Percentiles rank a stretch among this genome's conserved stretches.
phyloP scores from a whole-genome alignment of 2,329 filamentous ascomycete species.

The Penicillium occitanis region DNA sequence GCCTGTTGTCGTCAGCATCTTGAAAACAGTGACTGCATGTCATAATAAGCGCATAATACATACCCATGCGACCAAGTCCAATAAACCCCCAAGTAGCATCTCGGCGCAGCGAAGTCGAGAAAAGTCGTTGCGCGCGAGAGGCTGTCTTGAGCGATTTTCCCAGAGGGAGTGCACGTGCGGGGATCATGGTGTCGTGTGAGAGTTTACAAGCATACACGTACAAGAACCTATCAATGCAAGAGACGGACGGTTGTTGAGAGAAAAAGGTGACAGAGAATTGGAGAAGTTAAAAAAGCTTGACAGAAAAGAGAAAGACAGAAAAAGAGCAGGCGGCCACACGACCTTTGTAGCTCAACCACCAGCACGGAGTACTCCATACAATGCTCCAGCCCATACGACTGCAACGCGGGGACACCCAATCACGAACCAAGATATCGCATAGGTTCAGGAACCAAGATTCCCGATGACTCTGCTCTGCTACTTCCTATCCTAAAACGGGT shows the following conservation, averaged over 20 bases:
- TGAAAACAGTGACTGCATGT: conserved; percentile 2
- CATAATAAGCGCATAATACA: conserved; percentile 24
- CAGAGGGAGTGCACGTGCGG: conserved; percentile 21
- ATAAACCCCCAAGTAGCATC: conserved; percentile 60
- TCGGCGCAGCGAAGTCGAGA: conserved; percentile 49
- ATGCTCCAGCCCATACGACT: neutral
- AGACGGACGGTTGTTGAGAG: neutral
- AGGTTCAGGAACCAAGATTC: neutral
- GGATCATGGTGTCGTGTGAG: conserved; percentile 16
- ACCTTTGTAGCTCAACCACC: neutral
- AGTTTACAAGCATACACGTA: neutral
- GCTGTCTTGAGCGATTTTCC: conserved; percentile 1
- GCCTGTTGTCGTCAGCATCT: conserved; percentile 37
- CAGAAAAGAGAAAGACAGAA: neutral
- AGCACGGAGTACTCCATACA: neutral
- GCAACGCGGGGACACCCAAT: conserved; percentile 2
- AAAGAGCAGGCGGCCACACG: conserved; percentile 12
- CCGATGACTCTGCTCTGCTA: neutral
- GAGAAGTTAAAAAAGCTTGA: neutral
- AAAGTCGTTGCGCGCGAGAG: conserved; percentile 33
- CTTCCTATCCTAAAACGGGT: conserved; percentile 2
- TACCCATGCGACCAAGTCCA: conserved; percentile 62
- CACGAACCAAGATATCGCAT: neutral
- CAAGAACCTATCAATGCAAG: neutral
- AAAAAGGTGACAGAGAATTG: neutral